Base-by-base conservation (phyloP, 1,139 yeast species). In the Saccharomyces hybrid region DNA sequence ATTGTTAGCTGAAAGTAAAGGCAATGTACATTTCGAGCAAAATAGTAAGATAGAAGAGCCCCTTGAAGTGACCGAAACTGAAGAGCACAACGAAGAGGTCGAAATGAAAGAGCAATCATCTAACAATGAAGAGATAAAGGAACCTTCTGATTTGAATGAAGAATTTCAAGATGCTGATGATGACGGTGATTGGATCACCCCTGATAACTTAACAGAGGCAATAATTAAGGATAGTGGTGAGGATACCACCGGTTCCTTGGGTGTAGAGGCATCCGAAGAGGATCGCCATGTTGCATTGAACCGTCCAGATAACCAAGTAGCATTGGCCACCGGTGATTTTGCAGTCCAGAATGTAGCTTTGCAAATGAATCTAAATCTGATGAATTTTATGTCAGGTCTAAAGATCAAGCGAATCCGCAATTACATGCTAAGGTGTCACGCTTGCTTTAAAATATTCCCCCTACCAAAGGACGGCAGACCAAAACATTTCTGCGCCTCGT, bases 341-440 rank as follows among this genome's bases (percentile, higher is more conserved):
- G 98, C 99, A 2, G 88, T 93, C 70, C 99, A 93, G 70, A 93
- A 93, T 70, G 97, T 91, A 9, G 82, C 97, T 1, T 78, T 95
- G 74, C 98, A 93, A 71, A 78, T 95, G 65, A 97, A 97, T 6
- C 73, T 93, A 52, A 86, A 88, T 60, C 76, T 93, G 61, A 86
- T 95, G 81, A 91, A 91, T 70, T 79, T 88, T 34, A 80, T 83
- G 75, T 83, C 93, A 1, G 99, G 99, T 26, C 76, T 84, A 60
- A 90, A 86, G 66, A 90, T 93, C 72, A 86, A 82, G 62, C 81
- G 88, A 69, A 88, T 93, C 50, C 81, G 96, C 70, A 89, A 86
- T 71, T 90, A 88, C 70, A 91, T 91, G 97, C 79, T 88, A 67
- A 80, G 99, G 71, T 93, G 99, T 70, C 97, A 93, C 70, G 99